Conservation (phyloP, 1,139 yeast species). For the Candida sojae region DNA sequence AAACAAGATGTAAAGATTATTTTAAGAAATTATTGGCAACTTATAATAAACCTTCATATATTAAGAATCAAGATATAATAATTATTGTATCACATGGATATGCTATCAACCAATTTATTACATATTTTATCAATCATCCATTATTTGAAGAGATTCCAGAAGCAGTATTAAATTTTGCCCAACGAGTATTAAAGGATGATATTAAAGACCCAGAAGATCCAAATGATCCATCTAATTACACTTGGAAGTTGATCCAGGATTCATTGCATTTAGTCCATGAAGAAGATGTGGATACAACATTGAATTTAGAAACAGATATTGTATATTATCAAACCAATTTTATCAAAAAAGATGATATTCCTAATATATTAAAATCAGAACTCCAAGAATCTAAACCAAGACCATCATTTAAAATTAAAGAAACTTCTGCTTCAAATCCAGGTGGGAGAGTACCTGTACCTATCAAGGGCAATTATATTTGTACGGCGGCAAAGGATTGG, state of each 20-base stretch:
- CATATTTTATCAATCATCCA: constrained; percentile 47
- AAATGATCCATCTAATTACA: constrained; percentile 20
- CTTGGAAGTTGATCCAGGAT: constrained; percentile 39
- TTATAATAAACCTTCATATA: constrained; percentile 40
- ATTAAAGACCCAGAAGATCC: constrained; percentile 14
- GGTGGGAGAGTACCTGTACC: constrained; percentile 8
- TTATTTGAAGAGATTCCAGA: constrained; percentile 50
- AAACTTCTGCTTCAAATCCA: constrained; percentile 13
- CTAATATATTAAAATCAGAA: constrained; percentile 13
- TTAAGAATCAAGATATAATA: constrained; percentile 38
- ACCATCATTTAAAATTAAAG: constrained; percentile 29
- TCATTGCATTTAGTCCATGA: constrained; percentile 32
- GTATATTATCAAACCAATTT: constrained; percentile 50
- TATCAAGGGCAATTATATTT: constrained; percentile 19
- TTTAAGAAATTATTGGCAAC: constrained; percentile 47
- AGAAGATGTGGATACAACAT: constrained; percentile 30
- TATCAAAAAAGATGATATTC: constrained; percentile 38
- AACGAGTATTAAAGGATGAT: constrained; percentile 18
- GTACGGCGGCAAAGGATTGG: constrained; percentile 47
- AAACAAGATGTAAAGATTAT: constrained; percentile 41
- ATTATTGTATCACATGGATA: constrained; percentile 48
- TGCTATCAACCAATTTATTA: constrained; percentile 40
- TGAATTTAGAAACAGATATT: constrained; percentile 45
- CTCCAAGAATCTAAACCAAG: constrained; percentile 22
- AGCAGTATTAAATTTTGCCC: constrained; percentile 39